Evolutionary conservation across 306 rosid genomes (phyloP), one percentile per base, ranked within the genome.

Genomic region (Alnus rubra): DNA sequence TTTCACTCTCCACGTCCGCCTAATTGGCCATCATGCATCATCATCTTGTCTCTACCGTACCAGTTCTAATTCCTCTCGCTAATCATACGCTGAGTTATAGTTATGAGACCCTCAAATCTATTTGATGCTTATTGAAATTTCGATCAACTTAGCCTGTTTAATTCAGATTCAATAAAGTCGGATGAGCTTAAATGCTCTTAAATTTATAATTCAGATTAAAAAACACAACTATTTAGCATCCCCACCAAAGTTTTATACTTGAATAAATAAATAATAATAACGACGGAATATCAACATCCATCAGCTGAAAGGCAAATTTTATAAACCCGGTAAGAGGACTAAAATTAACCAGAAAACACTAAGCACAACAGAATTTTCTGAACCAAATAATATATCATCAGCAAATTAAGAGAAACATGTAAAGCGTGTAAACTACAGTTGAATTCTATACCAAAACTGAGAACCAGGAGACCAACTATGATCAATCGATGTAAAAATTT

Each of bases 401-500:
- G 72, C 72, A 67, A 39, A 67, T 67, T 39, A 51, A 39, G 31
- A 39, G 9, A 42, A n/a, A 16, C 30, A 9, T 39, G 23, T 39
- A 16, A 16, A 67, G 49, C 13, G 15, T 16, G 28, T 39, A 39
- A 67, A 3, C 72, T 39, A 42, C 0, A 18, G 31, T 18, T 33
- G 31, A 67, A 67, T 67, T 67, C 14, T 37, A 18, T 8, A 18
- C 1, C 72, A 67, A 18, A 18, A 67, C 72, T 67, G 49, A 9
- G 51, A 73, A 39, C 37, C 16, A 12, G 73, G 14, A 7, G 35
- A 64, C 56, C 58, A 42, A 65, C 9, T 76, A 77, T 42, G 50
- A 77, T 58, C 76, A 69, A 84, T 60, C 76, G 55, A 73, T 44
- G 60, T 78, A 91, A 85, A 84, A 85, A 85, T 75, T 84, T 78